Base-by-base conservation (phyloP, 2,329 filamentous ascomycete species). In the Fusarium beomiforme region DNA sequence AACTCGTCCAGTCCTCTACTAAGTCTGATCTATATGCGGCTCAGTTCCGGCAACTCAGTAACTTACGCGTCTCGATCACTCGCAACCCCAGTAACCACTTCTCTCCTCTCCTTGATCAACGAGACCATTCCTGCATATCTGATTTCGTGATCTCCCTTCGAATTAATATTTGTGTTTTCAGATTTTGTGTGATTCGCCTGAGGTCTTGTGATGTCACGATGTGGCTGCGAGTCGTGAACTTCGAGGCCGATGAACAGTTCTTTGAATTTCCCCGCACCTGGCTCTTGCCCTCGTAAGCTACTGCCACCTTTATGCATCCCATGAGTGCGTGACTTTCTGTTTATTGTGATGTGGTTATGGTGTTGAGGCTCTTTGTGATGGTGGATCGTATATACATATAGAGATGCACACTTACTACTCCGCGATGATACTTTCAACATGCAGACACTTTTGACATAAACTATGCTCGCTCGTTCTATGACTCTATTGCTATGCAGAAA, bases 91-190 rank as follows among this genome's bases (percentile, higher is more conserved):
- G 41, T 21, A 54, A 49, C 55, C n/a, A 24, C 26, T 44, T 14
- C 39, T 24, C 33, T 34, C 29, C 12, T 10, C 26, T 33, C 39
- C n/a, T 46, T 33, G 69, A 44, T n/a, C 29, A 41, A 11, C 26
- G 21, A 26, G 5, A 14, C 41, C 9, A 23, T 29, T 49, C 23
- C 12, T 57, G 56, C 64, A 41, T 66, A 13, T 19, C 12, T 3
- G 16, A 44, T 72, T 72, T 70, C 39, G 8, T 60, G 39, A 6
- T 16, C 10, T 11, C 24, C 24, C 14, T 31, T n/a, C 7, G 23
- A 66, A 70, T 72, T 59, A 17, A 19, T 42, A 34, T 53, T 59
- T 70, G 69, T 71, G 69, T 19, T 64, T 24, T 49, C 17, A 21
- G 6, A 24, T 19, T 59, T 26, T 19, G 57, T 47, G 42, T 44